These are phyloP conservation scores for Ophiocordyceps sinensis DNA, from an alignment of 2,329 filamentous ascomycete genomes.

Conservation along the genomic window DNA sequence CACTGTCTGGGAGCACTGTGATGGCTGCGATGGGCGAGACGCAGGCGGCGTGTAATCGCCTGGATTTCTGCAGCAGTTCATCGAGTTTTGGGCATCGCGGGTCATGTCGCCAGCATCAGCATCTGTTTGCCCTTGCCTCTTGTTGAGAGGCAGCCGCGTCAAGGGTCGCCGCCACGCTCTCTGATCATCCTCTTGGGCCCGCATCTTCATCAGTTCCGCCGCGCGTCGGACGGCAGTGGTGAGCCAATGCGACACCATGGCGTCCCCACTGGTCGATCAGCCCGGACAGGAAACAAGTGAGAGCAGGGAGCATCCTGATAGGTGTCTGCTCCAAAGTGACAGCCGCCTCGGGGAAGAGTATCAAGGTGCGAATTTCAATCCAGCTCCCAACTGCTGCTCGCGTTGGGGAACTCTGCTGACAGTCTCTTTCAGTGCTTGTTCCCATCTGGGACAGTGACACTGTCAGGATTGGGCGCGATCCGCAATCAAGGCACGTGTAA, in stretches of 20 bases:
- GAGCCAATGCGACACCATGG: neutral
- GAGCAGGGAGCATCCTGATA: neutral
- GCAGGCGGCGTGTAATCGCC: neutral
- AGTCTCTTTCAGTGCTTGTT: slow-evolving; percentile 9
- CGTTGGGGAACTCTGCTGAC: neutral
- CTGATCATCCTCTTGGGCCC: too few species aligned
- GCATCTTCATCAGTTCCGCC: too few species aligned
- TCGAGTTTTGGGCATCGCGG: too few species aligned
- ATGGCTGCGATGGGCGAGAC: neutral
- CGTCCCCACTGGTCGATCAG: neutral
- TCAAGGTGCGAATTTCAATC: neutral
- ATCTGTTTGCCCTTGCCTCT: too few species aligned
- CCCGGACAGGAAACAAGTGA: neutral
- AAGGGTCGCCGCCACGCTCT: too few species aligned
- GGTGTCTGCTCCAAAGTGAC: slow-evolving; percentile 1
- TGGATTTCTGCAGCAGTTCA: too few species aligned
- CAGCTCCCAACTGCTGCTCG: too few species aligned
- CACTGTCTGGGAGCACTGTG: neutral
- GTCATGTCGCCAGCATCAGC: neutral
- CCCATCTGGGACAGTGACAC: slow-evolving; percentile 16
- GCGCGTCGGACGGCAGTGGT: too few species aligned
- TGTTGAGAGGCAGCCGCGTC: too few species aligned
- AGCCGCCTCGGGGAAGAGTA: neutral
- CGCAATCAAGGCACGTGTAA: slow-evolving; percentile 15
- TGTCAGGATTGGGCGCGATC: slow-evolving; percentile 21